These are phyloP conservation scores for Dianthus caryophyllus DNA, from an alignment of 148 eudicot genomes.

Conservation along the genomic window DNA sequence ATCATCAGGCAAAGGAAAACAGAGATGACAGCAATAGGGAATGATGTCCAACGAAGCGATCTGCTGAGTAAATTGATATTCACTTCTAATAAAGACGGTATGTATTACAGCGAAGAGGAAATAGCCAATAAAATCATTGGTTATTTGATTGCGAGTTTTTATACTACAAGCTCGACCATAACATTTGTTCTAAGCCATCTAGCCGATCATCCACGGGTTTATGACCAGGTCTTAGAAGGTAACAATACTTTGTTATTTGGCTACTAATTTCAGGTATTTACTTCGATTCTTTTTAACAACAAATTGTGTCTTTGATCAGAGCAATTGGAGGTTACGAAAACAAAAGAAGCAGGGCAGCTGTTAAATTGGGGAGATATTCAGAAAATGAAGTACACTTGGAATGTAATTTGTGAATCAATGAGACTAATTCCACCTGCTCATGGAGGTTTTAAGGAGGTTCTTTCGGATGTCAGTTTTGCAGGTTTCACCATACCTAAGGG, in stretches of 20 bases:
- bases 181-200: slow-evolving; percentile 3
- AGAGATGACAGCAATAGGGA: neutral
- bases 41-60: neutral
- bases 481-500: neutral
- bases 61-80: slow-evolving; percentile 14
- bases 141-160: neutral
- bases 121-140: slow-evolving; percentile 29
- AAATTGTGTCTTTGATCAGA: neutral
- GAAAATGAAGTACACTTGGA: slow-evolving; percentile 6
- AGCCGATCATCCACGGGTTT: neutral
- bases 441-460: slow-evolving; percentile 4
- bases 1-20: slow-evolving; percentile 17
- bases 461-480: neutral
- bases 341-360: slow-evolving; percentile 9
- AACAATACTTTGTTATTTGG: neutral
- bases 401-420: slow-evolving; percentile 6
- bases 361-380: slow-evolving; percentile 9
- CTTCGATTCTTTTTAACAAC: neutral
- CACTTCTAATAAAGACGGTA: slow-evolving; percentile 9
- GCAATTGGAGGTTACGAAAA: neutral
- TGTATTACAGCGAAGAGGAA: slow-evolving; percentile 26
- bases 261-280: neutral
- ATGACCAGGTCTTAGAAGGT: slow-evolving; percentile 1
- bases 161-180: neutral
- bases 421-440: slow-evolving; percentile 1